These are phyloP conservation scores for Aspergillus ellipticus DNA, from an alignment of 495 filamentous ascomycete genomes.

Conservation along the genomic window DNA sequence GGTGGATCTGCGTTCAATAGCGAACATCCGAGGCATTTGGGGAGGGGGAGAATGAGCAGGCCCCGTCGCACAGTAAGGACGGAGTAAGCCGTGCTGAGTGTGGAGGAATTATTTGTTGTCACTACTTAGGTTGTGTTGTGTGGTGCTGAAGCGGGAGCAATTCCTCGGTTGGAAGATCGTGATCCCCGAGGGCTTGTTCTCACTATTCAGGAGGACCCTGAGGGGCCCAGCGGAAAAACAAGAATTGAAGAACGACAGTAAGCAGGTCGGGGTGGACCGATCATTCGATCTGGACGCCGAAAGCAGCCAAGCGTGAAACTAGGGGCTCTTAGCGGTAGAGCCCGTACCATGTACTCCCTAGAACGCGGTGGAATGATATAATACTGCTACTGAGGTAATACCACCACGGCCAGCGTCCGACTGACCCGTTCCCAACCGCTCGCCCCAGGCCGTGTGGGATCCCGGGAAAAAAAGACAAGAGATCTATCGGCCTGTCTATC, in stretches of 20 bases:
- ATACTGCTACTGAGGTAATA: too few relatives aligned
- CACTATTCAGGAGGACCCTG: background rate
- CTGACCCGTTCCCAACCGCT: too few relatives aligned
- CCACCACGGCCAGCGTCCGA: too few relatives aligned
- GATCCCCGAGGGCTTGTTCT: background rate
- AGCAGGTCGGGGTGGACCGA: slow-evolving; percentile 7
- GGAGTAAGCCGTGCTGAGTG: too few relatives aligned
- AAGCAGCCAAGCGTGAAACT: slow-evolving; percentile 5
- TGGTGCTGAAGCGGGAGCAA: background rate
- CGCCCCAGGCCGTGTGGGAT: too few relatives aligned
- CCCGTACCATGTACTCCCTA: background rate
- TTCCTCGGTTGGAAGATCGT: background rate
- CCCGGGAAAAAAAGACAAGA: too few relatives aligned
- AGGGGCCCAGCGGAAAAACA: background rate
- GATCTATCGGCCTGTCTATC: too few relatives aligned
- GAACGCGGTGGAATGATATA: background rate
- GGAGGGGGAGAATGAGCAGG: too few relatives aligned
- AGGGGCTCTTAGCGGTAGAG: background rate
- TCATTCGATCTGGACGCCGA: slow-evolving; percentile 10
- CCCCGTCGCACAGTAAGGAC: too few relatives aligned
- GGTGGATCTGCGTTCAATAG: slow-evolving; percentile 5
- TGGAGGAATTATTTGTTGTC: too few relatives aligned
- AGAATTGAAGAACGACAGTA: background rate
- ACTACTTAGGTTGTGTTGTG: background rate
- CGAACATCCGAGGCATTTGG: background rate